Evolutionary conservation across 352 stramenopile genomes (phyloP).

Genomic region (Phytophthora constricta): DNA sequence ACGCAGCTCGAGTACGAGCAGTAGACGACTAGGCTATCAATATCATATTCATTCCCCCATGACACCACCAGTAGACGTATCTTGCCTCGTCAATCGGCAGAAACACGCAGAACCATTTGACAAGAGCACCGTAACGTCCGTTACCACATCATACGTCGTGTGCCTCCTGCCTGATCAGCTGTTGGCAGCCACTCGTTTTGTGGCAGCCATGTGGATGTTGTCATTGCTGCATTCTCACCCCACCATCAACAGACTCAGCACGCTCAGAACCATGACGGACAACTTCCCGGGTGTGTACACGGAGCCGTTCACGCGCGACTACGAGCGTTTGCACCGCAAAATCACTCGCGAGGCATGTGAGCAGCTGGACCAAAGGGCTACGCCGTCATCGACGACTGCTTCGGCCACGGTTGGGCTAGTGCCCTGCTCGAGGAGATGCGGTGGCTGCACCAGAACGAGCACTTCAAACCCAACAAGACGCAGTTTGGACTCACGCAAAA

Average conservation of each 20-base stretch:
- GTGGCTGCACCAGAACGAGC: conserved; percentile 51
- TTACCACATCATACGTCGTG: conserved; percentile 23
- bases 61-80: conserved; percentile 10
- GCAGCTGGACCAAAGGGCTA: conserved; percentile 60
- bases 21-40: conserved; percentile 18
- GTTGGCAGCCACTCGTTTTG: conserved; percentile 29
- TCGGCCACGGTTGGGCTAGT: conserved; percentile 57
- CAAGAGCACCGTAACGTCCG: background rate
- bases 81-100: conserved; percentile 9
- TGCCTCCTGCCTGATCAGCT: background rate
- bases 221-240: conserved; percentile 10
- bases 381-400: conserved; percentile 75
- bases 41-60: conserved; percentile 29
- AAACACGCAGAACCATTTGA: background rate
- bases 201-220: conserved; percentile 1
- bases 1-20: conserved; percentile 49
- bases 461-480: conserved; percentile 85
- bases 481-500: conserved; percentile 75
- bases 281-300: conserved; percentile 55
- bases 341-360: conserved; percentile 52
- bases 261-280: conserved; percentile 18
- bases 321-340: conserved; percentile 50
- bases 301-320: conserved; percentile 60
- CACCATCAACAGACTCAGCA: background rate
- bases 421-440: conserved; percentile 73